phyloP scores from a whole-genome alignment of 805 yeast genomes.

The Saccharomycopsis capsularis region DNA sequence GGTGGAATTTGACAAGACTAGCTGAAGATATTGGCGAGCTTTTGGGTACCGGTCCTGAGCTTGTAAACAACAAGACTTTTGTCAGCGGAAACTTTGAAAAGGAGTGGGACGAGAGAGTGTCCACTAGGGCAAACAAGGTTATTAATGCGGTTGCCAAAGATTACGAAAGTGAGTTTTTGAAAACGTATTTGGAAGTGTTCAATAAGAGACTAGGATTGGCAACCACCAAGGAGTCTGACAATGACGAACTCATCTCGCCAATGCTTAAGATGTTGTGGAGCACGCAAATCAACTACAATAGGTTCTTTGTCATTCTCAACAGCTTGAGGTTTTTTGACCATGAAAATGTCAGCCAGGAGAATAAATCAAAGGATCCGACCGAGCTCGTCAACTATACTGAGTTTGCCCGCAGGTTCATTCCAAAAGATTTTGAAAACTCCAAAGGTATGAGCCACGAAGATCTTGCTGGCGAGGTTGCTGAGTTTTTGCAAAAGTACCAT shows the following conservation, averaged over 20 bases:
- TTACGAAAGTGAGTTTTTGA: conserved; percentile 56
- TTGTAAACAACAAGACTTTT: conserved; percentile 37
- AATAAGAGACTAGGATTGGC: conserved; percentile 64
- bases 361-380: background rate
- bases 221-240: conserved; percentile 33
- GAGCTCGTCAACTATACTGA: conserved; percentile 22
- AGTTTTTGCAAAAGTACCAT: conserved; percentile 43
- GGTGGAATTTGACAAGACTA: conserved; percentile 87
- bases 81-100: conserved; percentile 38
- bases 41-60: conserved; percentile 60
- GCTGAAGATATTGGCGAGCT: conserved; percentile 81
- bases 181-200: conserved; percentile 49
- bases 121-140: conserved; percentile 54
- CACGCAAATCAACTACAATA: conserved; percentile 70
- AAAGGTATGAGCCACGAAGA: conserved; percentile 32
- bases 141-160: conserved; percentile 60
- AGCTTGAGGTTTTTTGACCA: conserved; percentile 34
- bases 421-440: conserved; percentile 24
- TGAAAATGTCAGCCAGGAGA: conserved; percentile 17
- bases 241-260: conserved; percentile 44
- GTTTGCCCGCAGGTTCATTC: conserved; percentile 26
- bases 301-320: conserved; percentile 65
- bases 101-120: conserved; percentile 42
- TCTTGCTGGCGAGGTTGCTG: conserved; percentile 34
- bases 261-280: conserved; percentile 53